These are phyloP conservation scores for Viola odorata DNA, from an alignment of 345 rosid genomes.

Conservation along the genomic window DNA sequence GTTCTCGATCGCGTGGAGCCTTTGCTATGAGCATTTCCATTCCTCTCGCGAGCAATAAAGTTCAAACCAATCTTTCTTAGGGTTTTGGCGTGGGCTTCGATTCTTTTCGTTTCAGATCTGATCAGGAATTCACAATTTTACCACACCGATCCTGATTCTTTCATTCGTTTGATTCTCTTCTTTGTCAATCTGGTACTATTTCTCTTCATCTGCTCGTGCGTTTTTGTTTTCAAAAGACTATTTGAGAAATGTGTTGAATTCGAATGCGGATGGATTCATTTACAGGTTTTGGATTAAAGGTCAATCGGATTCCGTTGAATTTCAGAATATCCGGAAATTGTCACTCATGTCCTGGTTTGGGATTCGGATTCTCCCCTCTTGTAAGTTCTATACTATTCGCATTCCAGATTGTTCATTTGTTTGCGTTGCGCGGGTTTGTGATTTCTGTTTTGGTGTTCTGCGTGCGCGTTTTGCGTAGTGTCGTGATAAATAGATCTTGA, in stretches of 20 bases:
- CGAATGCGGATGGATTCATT: not conserved
- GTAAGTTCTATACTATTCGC: constrained; percentile 30
- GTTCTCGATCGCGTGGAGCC: not conserved
- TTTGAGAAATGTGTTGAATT: not conserved
- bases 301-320: constrained; percentile 9
- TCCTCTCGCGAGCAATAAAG: not conserved
- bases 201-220: not conserved
- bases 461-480: constrained; percentile 28
- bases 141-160: not conserved
- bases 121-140: not conserved
- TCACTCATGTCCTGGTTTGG: constrained; percentile 46
- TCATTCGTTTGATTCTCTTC: not conserved
- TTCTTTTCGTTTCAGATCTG: constrained; percentile 15
- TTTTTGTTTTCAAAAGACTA: not conserved
- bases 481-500: constrained; percentile 56
- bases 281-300: constrained; percentile 8
- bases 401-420: not conserved
- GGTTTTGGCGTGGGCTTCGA: constrained; percentile 1
- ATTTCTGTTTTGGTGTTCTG: constrained; percentile 1
- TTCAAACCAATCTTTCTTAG: not conserved
- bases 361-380: constrained; percentile 43
- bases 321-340: constrained; percentile 9
- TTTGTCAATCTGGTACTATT: too few species aligned
- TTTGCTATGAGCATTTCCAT: not conserved
- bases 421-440: not conserved